Evolutionary conservation across 139 green algal genomes (phyloP).

Genomic region (Spirogloea muscicola): DNA sequence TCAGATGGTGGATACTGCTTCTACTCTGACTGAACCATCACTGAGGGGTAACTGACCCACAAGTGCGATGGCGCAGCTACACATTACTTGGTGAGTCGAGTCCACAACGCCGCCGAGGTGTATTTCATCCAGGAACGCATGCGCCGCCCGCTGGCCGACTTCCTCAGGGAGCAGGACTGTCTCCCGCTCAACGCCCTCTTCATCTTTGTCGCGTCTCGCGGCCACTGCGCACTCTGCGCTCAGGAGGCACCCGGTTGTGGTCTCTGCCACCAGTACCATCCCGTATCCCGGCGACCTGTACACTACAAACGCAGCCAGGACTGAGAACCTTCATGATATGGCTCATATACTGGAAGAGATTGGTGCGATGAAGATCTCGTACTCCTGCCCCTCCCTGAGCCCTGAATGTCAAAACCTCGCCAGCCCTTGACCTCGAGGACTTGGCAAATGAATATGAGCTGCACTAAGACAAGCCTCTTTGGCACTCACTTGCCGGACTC

Average conservation of each 20-base stretch:
- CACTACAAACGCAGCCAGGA: neutral
- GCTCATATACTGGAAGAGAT: neutral
- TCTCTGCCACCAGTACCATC: conserved; percentile 92
- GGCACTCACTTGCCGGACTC: conserved; percentile 42
- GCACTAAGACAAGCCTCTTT: neutral
- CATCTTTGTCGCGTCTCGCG: neutral
- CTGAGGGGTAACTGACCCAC: too few relatives aligned
- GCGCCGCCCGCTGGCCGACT: conserved; percentile 69
- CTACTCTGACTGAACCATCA: too few relatives aligned
- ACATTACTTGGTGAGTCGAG: conserved; percentile 62
- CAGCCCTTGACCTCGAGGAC: neutral
- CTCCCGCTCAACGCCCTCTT: neutral
- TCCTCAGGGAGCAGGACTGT: conserved; percentile 74
- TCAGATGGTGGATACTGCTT: too few relatives aligned
- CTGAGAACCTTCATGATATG: neutral
- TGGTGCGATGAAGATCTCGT: neutral
- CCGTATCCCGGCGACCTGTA: conserved; percentile 83
- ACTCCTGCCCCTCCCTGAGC: neutral
- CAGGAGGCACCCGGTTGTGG: conserved; percentile 80
- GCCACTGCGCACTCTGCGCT: conserved; percentile 60
- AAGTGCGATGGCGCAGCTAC: too few relatives aligned
- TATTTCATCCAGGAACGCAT: conserved; percentile 84
- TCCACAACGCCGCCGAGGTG: conserved; percentile 81
- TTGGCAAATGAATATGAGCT: neutral
- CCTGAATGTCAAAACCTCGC: neutral